Conservation (phyloP, 805 yeast species). For the Candida montana region DNA sequence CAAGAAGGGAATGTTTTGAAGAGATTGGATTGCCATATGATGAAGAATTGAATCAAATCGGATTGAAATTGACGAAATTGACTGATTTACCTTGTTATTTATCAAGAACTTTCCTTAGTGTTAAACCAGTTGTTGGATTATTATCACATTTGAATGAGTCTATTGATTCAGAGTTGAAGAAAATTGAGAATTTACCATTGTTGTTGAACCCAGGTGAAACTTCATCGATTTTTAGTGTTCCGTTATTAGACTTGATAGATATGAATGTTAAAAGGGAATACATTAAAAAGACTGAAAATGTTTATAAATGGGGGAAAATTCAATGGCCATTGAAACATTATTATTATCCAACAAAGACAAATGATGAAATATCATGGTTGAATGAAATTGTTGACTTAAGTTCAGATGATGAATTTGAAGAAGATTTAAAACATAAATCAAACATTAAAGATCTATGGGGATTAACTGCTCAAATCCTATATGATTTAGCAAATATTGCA, state of each 20-base stretch:
- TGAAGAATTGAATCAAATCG: conserved; percentile 36
- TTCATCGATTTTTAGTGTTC: conserved; percentile 64
- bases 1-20: conserved; percentile 80
- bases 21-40: conserved; percentile 73
- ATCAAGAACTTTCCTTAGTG: conserved; percentile 77
- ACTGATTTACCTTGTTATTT: conserved; percentile 71
- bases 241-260: conserved; percentile 52
- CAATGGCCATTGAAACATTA: conserved; percentile 62
- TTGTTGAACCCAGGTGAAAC: conserved; percentile 73
- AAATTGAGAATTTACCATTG: conserved; percentile 32
- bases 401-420: conserved; percentile 38
- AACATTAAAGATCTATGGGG: conserved; percentile 77
- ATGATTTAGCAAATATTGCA: conserved; percentile 57
- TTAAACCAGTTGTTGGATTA: conserved; percentile 73
- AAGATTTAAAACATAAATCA: conserved; percentile 26
- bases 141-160: conserved; percentile 32
- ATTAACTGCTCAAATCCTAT: conserved; percentile 71
- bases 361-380: conserved; percentile 59
- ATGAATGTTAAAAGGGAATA: conserved; percentile 28
- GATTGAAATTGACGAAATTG: conserved; percentile 56
- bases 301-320: conserved; percentile 64
- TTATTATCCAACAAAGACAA: conserved; percentile 50
- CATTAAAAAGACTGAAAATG: conserved; percentile 25
- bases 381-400: conserved; percentile 55
- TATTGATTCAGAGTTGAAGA: conserved; percentile 18